A percentile compares a stretch with the other conserved stretches of the same genome.
Evolutionary conservation across 192 early-diverging fungal species (phyloP).

Genomic region (Coemansia sp.): DNA sequence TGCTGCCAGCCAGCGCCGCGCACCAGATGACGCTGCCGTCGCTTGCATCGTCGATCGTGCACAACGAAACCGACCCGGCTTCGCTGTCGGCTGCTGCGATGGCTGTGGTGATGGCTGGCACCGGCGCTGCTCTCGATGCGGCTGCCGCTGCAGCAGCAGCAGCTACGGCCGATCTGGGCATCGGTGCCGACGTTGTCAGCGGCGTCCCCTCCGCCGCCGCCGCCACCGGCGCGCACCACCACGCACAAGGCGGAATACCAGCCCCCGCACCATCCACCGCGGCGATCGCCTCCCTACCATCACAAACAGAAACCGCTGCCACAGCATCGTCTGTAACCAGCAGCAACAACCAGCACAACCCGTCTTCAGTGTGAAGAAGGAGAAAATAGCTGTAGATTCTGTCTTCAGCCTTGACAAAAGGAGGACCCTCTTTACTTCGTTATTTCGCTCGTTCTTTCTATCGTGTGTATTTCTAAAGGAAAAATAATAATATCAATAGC

Average conservation of each 20-base stretch:
- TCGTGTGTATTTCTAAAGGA: slow-evolving; percentile 7
- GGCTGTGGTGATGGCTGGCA: background rate
- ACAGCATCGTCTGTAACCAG: slow-evolving; percentile 9
- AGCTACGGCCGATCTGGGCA: no score
- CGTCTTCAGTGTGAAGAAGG: no score
- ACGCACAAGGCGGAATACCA: background rate
- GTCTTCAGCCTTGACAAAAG: no score
- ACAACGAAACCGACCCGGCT: slow-evolving; percentile 3
- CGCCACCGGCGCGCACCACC: background rate
- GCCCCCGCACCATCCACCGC: background rate
- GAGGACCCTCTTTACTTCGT: no score
- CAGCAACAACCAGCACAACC: background rate
- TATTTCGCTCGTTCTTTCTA: background rate
- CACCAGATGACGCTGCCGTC: slow-evolving; percentile 1
- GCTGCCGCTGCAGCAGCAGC: no score
- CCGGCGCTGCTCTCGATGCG: no score
- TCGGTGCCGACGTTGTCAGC: background rate
- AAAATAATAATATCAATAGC: background rate
- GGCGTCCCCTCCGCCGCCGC: background rate
- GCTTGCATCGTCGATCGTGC: background rate
- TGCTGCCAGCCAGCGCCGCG: slow-evolving; percentile 2
- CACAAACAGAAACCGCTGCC: slow-evolving; percentile 9
- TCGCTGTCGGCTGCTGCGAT: slow-evolving; percentile 6
- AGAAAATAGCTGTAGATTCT: no score
- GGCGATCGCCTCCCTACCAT: background rate